Percentiles rank a stretch among this genome's conserved stretches.
These are phyloP conservation scores for Orbilia oligospora DNA, from an alignment of 2,329 filamentous ascomycete genomes.

Conservation along the genomic window DNA sequence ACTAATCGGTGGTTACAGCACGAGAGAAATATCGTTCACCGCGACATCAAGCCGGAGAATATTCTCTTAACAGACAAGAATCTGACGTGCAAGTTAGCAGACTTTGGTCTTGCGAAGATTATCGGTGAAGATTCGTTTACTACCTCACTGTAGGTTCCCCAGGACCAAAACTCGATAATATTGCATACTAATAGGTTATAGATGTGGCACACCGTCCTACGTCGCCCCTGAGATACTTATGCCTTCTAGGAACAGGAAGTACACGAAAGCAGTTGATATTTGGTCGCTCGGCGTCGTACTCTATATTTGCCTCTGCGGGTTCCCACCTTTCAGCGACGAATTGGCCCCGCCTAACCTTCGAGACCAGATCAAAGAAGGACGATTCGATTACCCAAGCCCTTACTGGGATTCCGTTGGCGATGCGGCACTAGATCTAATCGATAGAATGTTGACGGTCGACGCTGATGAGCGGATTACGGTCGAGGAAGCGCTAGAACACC, in stretches of 20 bases:
- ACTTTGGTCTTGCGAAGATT: constrained; percentile 97
- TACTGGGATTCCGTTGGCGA: constrained; percentile 95
- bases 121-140: constrained; percentile 99
- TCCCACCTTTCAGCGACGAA: constrained; percentile 97
- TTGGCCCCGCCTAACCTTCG: constrained; percentile 77
- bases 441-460: constrained; percentile 92
- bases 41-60: constrained; percentile 98
- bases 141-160: constrained; percentile 80
- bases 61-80: constrained; percentile 90
- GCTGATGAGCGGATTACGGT: constrained; percentile 86
- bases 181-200: constrained; percentile 30
- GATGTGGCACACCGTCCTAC: constrained; percentile 69
- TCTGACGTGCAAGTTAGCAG: constrained; percentile 88
- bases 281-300: constrained; percentile 98
- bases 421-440: constrained; percentile 90
- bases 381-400: constrained; percentile 94
- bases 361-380: constrained; percentile 82
- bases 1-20: constrained; percentile 73
- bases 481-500: constrained; percentile 90
- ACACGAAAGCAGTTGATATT: constrained; percentile 94
- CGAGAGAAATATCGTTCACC: constrained; percentile 95
- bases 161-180: constrained; percentile 3
- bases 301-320: constrained; percentile 96
- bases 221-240: constrained; percentile 96
- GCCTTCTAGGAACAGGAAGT: constrained; percentile 83